These are phyloP conservation scores for Candida tetrigidarum DNA, from an alignment of 1,139 yeast genomes.

Conservation along the genomic window DNA sequence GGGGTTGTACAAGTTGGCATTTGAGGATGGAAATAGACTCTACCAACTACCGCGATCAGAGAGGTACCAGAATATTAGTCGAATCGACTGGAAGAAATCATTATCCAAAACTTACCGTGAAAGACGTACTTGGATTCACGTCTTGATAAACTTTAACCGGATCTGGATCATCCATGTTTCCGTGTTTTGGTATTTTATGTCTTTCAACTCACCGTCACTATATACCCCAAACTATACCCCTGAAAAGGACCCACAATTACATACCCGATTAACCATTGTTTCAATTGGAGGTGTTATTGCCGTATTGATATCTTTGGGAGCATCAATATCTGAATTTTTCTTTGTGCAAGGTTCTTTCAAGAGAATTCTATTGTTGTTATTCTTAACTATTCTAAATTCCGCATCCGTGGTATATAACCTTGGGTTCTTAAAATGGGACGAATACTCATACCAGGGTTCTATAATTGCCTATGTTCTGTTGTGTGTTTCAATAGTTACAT, in stretches of 20 bases:
- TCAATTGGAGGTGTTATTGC: conserved; percentile 77
- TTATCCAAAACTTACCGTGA: conserved; percentile 78
- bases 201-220: conserved; percentile 76
- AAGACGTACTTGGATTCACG: conserved; percentile 77
- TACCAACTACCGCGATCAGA: conserved; percentile 46
- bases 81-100: conserved; percentile 63
- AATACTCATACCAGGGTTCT: conserved; percentile 52
- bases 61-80: conserved; percentile 51
- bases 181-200: conserved; percentile 81
- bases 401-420: conserved; percentile 69
- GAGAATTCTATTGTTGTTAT: conserved; percentile 52
- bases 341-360: conserved; percentile 77
- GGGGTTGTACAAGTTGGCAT: conserved; percentile 55
- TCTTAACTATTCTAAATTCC: conserved; percentile 51
- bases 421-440: conserved; percentile 54
- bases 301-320: conserved; percentile 64
- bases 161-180: conserved; percentile 83
- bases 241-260: conserved; percentile 16
- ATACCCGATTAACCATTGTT: conserved; percentile 26
- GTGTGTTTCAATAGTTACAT: conserved; percentile 60
- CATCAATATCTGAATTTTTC: conserved; percentile 61
- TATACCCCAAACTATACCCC: conserved; percentile 66
- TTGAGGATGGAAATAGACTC: conserved; percentile 46
- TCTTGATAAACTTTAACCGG: conserved; percentile 75
- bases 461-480: conserved; percentile 62